Evolutionary conservation across 2,329 filamentous ascomycete species (phyloP), one percentile per base, ranked within the genome.

Genomic region (Hymenotorrendiella dingleyae): DNA sequence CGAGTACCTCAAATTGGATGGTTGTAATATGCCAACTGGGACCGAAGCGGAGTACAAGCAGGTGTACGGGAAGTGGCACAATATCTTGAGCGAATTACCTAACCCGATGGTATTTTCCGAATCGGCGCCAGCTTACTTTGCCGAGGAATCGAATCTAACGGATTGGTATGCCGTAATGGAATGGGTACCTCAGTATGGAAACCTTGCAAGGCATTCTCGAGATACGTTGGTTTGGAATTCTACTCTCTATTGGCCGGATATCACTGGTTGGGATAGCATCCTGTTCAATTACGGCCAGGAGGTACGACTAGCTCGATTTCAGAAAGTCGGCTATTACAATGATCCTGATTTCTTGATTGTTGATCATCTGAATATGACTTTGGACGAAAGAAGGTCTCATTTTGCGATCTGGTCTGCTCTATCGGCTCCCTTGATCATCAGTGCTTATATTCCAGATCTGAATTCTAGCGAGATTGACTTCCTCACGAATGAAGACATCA

Each of bases 1-100:
- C 40, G 74, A 79, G 53, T 80, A 76, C 45, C 59, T 76, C 17
- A 78, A 78, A 58, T 72, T 76, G 49, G 76, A 80, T 56, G 78
- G 78, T 54, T 80, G 74, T 57, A 63, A 69, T 43, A 59, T 68
- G 30, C 53, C 51, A 27, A 45, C 41, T 9, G 47, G 43, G 8
- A 67, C 65, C 1, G 48, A 59, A n/a, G 53, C 60, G 20, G 67
- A 65, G 59, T 65, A 67, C 46, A 53, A 64, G 34, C 59, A 64
- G 39, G 67, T 71, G 16, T 56, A 55, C 44, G 59, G 61, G 2
- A 52, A 62, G 11, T 74, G 71, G 71, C 64, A 70, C 40, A 48
- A 59, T 3, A 55, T 69, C n/a, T 50, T 42, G 40, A 43, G 42
- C 40, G 46, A 47, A n/a, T 36, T 55, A 47, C 26, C 45, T 7